phyloP scores from a whole-genome alignment of 1,284 basidiomycete genomes.

The Cryptococcus depauperatus region DNA sequence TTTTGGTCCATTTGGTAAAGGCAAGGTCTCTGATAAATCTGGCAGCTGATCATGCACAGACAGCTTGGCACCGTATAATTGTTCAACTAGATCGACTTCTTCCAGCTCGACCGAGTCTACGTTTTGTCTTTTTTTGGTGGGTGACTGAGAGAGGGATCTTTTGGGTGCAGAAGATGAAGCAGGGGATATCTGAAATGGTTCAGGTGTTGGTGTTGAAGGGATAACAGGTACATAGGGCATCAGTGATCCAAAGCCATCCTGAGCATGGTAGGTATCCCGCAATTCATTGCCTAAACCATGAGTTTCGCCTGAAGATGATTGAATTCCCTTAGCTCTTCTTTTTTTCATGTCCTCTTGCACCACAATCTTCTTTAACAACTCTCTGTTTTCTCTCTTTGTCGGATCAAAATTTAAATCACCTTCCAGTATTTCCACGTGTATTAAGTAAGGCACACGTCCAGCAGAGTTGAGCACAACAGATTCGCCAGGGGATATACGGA shows the following conservation, averaged over 20 bases:
- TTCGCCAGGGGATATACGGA: constrained; percentile 95
- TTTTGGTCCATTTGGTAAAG: constrained; percentile 70
- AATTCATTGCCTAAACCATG: no score
- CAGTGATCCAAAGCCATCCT: constrained; percentile 19
- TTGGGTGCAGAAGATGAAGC: neutral
- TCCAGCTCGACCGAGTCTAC: constrained; percentile 53
- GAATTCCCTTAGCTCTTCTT: no score
- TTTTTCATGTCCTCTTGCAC: constrained; percentile 55
- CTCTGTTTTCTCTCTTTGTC: constrained; percentile 69
- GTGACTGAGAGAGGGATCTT: neutral
- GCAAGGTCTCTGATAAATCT: constrained; percentile 70
- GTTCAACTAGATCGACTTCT: constrained; percentile 90
- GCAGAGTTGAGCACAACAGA: constrained; percentile 98
- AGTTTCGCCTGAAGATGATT: no score
- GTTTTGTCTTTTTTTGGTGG: constrained; percentile 7
- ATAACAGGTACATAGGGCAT: constrained; percentile 16
- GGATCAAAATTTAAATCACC: constrained; percentile 94
- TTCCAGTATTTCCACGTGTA: constrained; percentile 85
- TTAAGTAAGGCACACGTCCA: constrained; percentile 86
- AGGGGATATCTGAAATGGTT: neutral
- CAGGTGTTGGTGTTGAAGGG: constrained; percentile 4
- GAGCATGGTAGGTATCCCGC: constrained; percentile 3
- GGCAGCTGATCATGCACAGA: constrained; percentile 60
- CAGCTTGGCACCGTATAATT: constrained; percentile 72
- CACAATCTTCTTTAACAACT: constrained; percentile 74